Conservation (phyloP, 2,329 filamentous ascomycete species). For the Alternaria sp. region DNA sequence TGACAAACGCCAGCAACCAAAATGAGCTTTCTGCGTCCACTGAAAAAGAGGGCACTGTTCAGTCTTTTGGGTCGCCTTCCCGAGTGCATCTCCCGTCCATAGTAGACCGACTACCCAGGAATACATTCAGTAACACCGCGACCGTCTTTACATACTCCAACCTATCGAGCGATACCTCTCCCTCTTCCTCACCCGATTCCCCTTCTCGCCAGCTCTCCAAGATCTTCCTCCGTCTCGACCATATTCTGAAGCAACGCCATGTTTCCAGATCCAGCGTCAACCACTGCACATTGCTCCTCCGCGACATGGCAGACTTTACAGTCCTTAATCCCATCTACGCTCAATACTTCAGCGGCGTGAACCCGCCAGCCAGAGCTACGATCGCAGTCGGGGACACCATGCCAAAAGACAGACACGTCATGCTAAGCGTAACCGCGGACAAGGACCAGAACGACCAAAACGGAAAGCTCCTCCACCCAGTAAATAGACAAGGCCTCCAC, state of each 20-base stretch:
- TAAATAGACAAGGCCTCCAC: conserved; percentile 67
- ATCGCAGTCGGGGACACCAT: conserved; percentile 76
- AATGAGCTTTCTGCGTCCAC: conserved; percentile 2
- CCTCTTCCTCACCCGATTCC: background rate
- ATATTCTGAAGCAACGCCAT: conserved; percentile 31
- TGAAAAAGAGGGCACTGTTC: conserved; percentile 10
- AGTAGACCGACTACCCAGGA: conserved; percentile 19
- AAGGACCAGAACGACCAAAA: conserved; percentile 30
- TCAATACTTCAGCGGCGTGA: conserved; percentile 74
- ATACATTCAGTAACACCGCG: conserved; percentile 31
- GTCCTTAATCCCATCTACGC: conserved; percentile 78
- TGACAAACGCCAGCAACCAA: conserved; percentile 3
- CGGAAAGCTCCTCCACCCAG: background rate
- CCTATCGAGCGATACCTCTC: conserved; percentile 19
- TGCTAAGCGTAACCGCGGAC: conserved; percentile 61
- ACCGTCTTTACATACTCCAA: conserved; percentile 58
- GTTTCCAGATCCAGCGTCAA: conserved; percentile 40
- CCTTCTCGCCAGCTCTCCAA: conserved; percentile 43
- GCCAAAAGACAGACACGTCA: conserved; percentile 64
- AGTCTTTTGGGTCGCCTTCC: background rate
- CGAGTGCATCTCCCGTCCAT: background rate
- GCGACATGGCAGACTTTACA: conserved; percentile 80
- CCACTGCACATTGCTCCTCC: conserved; percentile 70
- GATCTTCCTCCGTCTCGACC: conserved; percentile 48
- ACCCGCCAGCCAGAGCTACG: conserved; percentile 84